Base-by-base conservation (phyloP, 371 early-diverging fungal genomes). In the Rhizopus sp. region DNA sequence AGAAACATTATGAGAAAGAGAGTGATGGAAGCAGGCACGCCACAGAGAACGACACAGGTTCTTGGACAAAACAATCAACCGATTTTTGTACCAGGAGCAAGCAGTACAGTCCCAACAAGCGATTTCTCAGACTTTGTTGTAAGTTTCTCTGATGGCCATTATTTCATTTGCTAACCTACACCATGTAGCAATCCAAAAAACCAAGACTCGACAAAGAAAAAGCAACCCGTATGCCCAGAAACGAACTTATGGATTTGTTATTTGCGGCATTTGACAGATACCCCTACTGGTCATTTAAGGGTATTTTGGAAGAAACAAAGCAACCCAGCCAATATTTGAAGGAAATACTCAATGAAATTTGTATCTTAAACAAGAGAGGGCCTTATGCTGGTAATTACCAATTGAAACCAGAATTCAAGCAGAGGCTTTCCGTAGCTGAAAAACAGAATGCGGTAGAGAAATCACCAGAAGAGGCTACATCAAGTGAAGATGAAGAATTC, bases 231-330 rank as follows among this genome's bases (percentile, higher is more conserved):
- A 83, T 95, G 85, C 91, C 93, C 33, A 75, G 85, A 59, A 84
- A 90, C 72, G 91, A 92, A 41, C 85, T 96, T 48, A 84, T 92
- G 82, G 89, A 91, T 66, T 59, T 90, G 55, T 61, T 97, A 40
- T 96, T 97, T 75, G 70, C 71, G 44, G 87, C 86, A 12, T 97
- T 94, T 71, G 88, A 90, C 54, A 78, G 83, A 60, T 86, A 82
- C 53, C 83, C 85, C n/a, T 91, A 94, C 65, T 93, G 90, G 89
- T 83, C 85, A 15, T 87, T 96, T 67, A 93, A 91, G 73, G 93
- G 88, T 34, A 73, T 96, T 50, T 75, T 90, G 6, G 94, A 93
- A 54, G 80, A 86, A 37, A 92, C 91, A 10, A 77, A 87, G 52
- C 93, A 93, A 66, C 92, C 92, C 3, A 72, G 69, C 23, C 73